Conservation (phyloP, 2,329 filamentous ascomycete species). For the Aspergillus tubingensis region DNA sequence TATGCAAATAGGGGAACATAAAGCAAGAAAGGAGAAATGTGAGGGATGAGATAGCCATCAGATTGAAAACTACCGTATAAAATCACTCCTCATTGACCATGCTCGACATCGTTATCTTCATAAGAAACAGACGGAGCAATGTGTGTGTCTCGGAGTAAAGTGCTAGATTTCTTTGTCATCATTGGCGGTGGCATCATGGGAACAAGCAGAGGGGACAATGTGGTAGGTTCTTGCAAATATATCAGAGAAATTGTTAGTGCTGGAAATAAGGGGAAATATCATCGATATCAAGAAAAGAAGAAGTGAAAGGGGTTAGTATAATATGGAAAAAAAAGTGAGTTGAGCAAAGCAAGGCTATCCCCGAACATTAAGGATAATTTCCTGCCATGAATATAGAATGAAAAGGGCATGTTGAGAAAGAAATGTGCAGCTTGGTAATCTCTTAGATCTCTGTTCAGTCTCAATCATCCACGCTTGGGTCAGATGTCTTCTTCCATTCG, state of each 20-base stretch:
- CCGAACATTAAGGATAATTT: neutral
- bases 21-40: no score
- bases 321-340: neutral
- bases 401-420: neutral
- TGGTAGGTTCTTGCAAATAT: no score
- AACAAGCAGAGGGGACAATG: neutral
- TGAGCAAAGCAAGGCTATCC: neutral
- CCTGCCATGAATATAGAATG: neutral
- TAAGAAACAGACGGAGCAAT: slow-evolving; percentile 31
- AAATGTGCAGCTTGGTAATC: slow-evolving; percentile 23
- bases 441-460: slow-evolving; percentile 53
- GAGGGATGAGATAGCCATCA: slow-evolving; percentile 22
- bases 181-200: slow-evolving; percentile 21
- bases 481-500: slow-evolving; percentile 42
- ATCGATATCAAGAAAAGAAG: neutral
- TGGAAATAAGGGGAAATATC: no score
- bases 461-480: slow-evolving; percentile 42
- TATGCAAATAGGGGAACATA: no score
- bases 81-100: slow-evolving; percentile 41
- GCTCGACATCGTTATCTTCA: slow-evolving; percentile 37
- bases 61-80: slow-evolving; percentile 50
- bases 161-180: slow-evolving; percentile 32
- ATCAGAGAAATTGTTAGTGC: neutral
- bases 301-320: neutral
- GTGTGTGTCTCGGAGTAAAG: slow-evolving; percentile 31